Base-by-base conservation (phyloP, 108 stramenopile genomes). In the Stephanodiscus triporus region DNA sequence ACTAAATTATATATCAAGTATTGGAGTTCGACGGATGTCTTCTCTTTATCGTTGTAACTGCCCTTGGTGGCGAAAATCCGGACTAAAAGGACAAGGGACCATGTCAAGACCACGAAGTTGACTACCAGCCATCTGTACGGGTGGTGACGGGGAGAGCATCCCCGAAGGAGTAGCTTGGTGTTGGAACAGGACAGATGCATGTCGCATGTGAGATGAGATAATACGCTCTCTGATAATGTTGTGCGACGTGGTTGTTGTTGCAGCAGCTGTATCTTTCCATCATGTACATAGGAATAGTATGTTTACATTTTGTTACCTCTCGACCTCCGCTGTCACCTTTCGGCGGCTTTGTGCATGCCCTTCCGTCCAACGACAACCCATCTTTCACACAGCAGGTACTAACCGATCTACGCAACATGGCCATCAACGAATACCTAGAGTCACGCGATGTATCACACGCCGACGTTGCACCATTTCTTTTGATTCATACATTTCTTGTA, bases 391-490 rank as follows among this genome's bases (percentile, higher is more conserved):
- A n/a, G n/a, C n/a, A 34, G 5, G 2, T 34, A 34, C 32, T 2
- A 34, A 4, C 4, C 20, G 1, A 9, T 53, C 51, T 22, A 1
- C 23, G 19, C 49, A 20, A 20, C 63, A 76, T 76, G 75, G 66
- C 58, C 27, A 47, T 68, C 22, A 30, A 40, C 10, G 75, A 76
- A 60, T 77, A 77, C 32, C 76, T 77, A 0, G 76, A 63, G 20
- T 45, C 61, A n/a, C 68, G 51, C 24, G 29, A 76, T 24, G 34
- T 77, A 16, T 60, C 68, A 19, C 16, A 53, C 19, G 62, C 68
- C n/a, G 76, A 77, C 53, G 51, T 77, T 56, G 68, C 59, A 8
- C 76, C 68, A 6, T 77, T 77, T 32, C 38, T 77, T 30, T 51
- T 53, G 4, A 38, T 73, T 24, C 72, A 70, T 38, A 70, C 68